Percentiles rank a stretch among this genome's conserved stretches.
Conservation (phyloP, 2,329 filamentous ascomycete genomes). For the Scopulariopsis brevicaulis region DNA sequence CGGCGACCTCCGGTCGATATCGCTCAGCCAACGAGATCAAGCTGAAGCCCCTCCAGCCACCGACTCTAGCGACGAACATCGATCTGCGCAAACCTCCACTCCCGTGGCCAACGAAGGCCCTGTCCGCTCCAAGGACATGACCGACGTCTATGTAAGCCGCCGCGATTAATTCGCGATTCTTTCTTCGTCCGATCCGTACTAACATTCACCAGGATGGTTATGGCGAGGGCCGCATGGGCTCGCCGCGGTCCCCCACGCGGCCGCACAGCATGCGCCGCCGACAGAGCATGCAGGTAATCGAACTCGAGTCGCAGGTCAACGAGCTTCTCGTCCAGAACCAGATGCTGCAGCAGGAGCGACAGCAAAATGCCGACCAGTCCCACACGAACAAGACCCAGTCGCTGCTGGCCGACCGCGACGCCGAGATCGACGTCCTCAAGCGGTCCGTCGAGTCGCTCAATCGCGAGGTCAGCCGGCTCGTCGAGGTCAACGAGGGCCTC, state of each 20-base stretch:
- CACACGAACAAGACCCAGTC: conserved; percentile 55
- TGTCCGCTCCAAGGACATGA: conserved; percentile 73
- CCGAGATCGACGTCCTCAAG: conserved; percentile 74
- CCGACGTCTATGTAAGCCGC: conserved; percentile 82
- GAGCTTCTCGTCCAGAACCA: conserved; percentile 79
- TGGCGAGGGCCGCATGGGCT: conserved; percentile 77
- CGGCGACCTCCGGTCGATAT: conserved; percentile 53
- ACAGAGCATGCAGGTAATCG: conserved; percentile 93
- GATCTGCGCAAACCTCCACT: conserved; percentile 28
- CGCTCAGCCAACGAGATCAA: conserved; percentile 32
- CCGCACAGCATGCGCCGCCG: conserved; percentile 93
- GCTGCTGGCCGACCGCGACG: conserved; percentile 69
- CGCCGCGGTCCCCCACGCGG: conserved; percentile 83
- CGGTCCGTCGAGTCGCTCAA: conserved; percentile 70
- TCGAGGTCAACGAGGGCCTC: conserved; percentile 72
- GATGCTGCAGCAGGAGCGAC: conserved; percentile 60
- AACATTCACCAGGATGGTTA: conserved; percentile 63
- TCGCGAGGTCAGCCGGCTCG: conserved; percentile 69
- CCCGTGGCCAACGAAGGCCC: conserved; percentile 82
- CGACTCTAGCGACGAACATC: conserved; percentile 7
- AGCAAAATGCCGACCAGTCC: conserved; percentile 55
- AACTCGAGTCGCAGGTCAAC: conserved; percentile 78
- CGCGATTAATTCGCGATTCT: conserved; percentile 1
- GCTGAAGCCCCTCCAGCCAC: not conserved
- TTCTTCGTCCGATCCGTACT: conserved; percentile 7